Base-by-base conservation (phyloP, 148 eudicot genomes). In the Rheum nobile region DNA sequence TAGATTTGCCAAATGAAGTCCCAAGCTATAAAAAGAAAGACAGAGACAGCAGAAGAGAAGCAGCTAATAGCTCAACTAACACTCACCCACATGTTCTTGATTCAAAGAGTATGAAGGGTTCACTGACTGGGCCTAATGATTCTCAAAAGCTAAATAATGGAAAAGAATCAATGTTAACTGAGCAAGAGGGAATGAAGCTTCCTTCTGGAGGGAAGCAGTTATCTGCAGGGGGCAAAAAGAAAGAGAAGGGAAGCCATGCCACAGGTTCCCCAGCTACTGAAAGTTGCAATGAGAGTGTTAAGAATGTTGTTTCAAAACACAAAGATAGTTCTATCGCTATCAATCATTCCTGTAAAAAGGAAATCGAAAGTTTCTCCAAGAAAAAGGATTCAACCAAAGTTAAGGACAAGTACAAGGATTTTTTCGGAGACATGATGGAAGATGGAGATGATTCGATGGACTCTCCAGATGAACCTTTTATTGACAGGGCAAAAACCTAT, bases 351-450 rank as follows among this genome's bases (percentile, higher is more conserved):
- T 52, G 79, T 74, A 84, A 78, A 78, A 80, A 24, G 74, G 85
- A 82, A 70, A 32, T 74, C 72, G 84, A 54, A 73, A 81, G 78
- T 74, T 74, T 73, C 28, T 74, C 80, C 37, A 26, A 39, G 54
- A 78, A 75, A 71, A 87, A 87, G 78, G 81, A 82, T 44, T 65
- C 29, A 55, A 79, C 71, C 38, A 87, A 85, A 74, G 75, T 75
- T 47, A 81, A 28, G 73, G 91, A 89, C 83, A 84, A 75, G 71
- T 91, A 95, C 77, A 85, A 82, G 80, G 97, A 95, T 74, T 84
- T 95, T 76, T 95, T 95, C 70, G 98, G 98, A 77, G 96, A 95
- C 35, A 74, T 90, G 35, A 87, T 87, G 79, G 98, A 95, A 72
- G 81, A 79, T 37, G 93, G 83, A 28, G 88, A 72, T 77, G 84